phyloP scores from a whole-genome alignment of 1,284 basidiomycete genomes.

The Leccinum solheimii region DNA sequence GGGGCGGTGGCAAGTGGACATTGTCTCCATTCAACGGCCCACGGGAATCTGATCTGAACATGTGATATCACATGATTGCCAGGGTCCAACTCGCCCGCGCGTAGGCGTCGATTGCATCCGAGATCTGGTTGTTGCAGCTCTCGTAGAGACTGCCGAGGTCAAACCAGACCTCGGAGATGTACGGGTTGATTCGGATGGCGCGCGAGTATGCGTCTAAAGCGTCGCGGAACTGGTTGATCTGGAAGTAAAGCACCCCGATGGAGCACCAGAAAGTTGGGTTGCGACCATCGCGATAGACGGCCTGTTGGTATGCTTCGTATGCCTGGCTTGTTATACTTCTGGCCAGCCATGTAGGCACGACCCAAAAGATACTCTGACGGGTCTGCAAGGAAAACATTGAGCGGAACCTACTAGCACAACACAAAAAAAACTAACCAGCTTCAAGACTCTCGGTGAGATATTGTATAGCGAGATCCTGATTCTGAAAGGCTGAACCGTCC shows the following conservation, averaged over 20 bases:
- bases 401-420: background rate
- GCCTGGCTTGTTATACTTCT: conserved; percentile 95
- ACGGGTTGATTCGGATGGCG: conserved; percentile 97
- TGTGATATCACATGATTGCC: conserved; percentile 76
- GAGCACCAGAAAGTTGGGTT: conserved; percentile 99
- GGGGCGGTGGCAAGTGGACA: conserved; percentile 62
- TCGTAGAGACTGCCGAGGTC: conserved; percentile 97
- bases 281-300: conserved; percentile 96
- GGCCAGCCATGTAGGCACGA: conserved; percentile 97
- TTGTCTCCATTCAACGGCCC: conserved; percentile 51
- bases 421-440: conserved; percentile 62
- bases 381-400: conserved; percentile 49
- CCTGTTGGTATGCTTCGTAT: conserved; percentile 99
- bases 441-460: conserved; percentile 95
- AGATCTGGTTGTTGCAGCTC: conserved; percentile 98
- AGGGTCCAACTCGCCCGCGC: conserved; percentile 89
- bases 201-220: conserved; percentile 98
- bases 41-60: conserved; percentile 66
- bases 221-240: conserved; percentile 99
- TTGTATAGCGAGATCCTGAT: conserved; percentile 91
- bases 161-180: conserved; percentile 99
- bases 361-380: conserved; percentile 98
- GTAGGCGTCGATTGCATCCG: conserved; percentile 98
- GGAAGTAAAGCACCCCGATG: conserved; percentile 98
- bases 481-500: conserved; percentile 90